Conservation (phyloP, 139 green algal species). For the Picochlorum sp. region DNA sequence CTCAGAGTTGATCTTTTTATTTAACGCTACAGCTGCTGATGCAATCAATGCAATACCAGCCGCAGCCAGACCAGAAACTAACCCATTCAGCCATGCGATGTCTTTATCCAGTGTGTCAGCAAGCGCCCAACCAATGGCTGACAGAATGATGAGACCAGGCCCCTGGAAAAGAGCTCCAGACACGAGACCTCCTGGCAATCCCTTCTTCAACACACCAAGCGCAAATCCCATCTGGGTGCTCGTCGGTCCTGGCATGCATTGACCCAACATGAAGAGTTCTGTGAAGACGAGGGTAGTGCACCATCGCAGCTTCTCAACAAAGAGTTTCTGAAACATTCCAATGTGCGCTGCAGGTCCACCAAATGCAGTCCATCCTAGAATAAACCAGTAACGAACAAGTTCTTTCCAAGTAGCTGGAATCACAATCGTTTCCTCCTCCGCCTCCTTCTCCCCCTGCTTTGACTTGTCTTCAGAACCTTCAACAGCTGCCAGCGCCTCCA, state of each 20-base stretch:
- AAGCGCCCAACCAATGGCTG: conserved; percentile 56
- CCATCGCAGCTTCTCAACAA: conserved; percentile 74
- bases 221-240: conserved; percentile 57
- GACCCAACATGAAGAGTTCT: conserved; percentile 81
- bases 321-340: conserved; percentile 38
- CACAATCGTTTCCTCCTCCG: not conserved
- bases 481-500: not conserved
- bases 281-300: conserved; percentile 63
- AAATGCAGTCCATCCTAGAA: conserved; percentile 73
- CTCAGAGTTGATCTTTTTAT: conserved; percentile 59
- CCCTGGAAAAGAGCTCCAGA: conserved; percentile 82
- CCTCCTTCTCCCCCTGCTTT: not conserved
- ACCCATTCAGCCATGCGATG: conserved; percentile 37
- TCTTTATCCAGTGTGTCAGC: conserved; percentile 44
- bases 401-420: conserved; percentile 10
- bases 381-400: conserved; percentile 19
- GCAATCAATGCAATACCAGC: conserved; percentile 68
- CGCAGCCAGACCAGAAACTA: conserved; percentile 33
- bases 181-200: conserved; percentile 58
- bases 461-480: not conserved
- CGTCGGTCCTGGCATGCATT: conserved; percentile 84
- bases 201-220: conserved; percentile 56
- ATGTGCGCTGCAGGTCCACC: conserved; percentile 76
- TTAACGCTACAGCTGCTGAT: conserved; percentile 58
- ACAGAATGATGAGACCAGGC: conserved; percentile 75